Conservation (phyloP, 2,329 filamentous ascomycete genomes). For the Claviceps sp. region DNA sequence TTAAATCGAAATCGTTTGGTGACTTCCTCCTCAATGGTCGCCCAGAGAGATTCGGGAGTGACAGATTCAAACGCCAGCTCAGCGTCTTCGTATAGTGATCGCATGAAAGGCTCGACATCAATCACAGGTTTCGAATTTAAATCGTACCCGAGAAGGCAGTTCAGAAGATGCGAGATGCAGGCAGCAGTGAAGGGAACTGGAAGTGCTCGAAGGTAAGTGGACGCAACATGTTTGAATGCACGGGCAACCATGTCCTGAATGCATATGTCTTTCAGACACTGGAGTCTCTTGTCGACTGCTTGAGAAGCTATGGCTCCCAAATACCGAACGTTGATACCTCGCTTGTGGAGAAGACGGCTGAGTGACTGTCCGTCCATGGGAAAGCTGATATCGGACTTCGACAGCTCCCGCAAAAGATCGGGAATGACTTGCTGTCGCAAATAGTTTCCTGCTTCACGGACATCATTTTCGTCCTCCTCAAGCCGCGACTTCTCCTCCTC, state of each 20-base stretch:
- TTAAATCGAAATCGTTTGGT: slow-evolving; percentile 63
- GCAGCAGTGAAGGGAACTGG: slow-evolving; percentile 68
- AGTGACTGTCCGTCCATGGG: slow-evolving; percentile 96
- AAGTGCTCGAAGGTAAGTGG: slow-evolving; percentile 65
- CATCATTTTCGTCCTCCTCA: slow-evolving; percentile 74
- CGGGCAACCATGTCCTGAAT: slow-evolving; percentile 91
- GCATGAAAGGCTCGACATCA: slow-evolving; percentile 63
- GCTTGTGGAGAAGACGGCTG: slow-evolving; percentile 80
- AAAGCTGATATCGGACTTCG: slow-evolving; percentile 88
- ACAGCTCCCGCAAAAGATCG: slow-evolving; percentile 73
- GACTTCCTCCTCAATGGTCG: slow-evolving; percentile 60
- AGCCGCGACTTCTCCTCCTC: slow-evolving; percentile 79
- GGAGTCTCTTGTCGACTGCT: slow-evolving; percentile 56
- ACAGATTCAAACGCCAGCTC: slow-evolving; percentile 71
- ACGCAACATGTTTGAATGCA: slow-evolving; percentile 85
- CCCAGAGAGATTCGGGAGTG: slow-evolving; percentile 57
- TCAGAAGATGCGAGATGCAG: slow-evolving; percentile 76
- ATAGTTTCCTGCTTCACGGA: slow-evolving; percentile 70
- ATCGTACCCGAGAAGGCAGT: slow-evolving; percentile 72
- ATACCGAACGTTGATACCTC: slow-evolving; percentile 93
- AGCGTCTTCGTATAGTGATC: slow-evolving; percentile 64
- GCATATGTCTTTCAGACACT: slow-evolving; percentile 63
- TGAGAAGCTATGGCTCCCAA: slow-evolving; percentile 71
- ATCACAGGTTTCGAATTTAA: slow-evolving; percentile 67
- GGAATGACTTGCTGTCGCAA: slow-evolving; percentile 68